Percentiles rank a stretch among this genome's conserved stretches.
phyloP scores from a whole-genome alignment of 257 asterid genomes.

The Paraleonurus japonicus region DNA sequence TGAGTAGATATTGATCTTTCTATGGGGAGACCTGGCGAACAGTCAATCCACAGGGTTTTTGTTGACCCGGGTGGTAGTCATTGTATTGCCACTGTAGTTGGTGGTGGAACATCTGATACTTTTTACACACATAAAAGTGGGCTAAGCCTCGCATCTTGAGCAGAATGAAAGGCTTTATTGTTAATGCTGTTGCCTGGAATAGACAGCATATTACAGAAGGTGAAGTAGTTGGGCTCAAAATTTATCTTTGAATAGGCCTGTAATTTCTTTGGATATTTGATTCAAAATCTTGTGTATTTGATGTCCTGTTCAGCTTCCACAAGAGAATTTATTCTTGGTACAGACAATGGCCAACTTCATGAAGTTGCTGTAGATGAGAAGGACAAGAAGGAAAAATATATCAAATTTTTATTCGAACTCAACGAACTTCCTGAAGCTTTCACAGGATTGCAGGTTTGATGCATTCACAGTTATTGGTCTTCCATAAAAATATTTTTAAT shows the following conservation, averaged over 20 bases:
- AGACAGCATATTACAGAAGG: constrained; percentile 93
- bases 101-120: constrained; percentile 89
- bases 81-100: constrained; percentile 86
- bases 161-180: constrained; percentile 75
- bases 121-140: constrained; percentile 95
- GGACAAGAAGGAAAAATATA: constrained; percentile 93
- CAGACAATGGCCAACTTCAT: constrained; percentile 85
- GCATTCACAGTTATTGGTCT: constrained; percentile 13
- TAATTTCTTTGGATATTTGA: constrained; percentile 18
- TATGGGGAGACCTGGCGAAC: constrained; percentile 88
- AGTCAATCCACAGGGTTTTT: constrained; percentile 83
- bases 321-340: constrained; percentile 88
- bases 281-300: constrained; percentile 21
- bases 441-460: constrained; percentile 83
- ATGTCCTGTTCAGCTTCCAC: constrained; percentile 68
- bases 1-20: constrained; percentile 87
- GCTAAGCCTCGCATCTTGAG: constrained; percentile 77
- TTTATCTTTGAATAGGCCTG: constrained; percentile 11
- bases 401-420: constrained; percentile 78
- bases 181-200: constrained; percentile 93
- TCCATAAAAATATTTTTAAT: neutral
- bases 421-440: constrained; percentile 90
- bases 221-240: constrained; percentile 22
- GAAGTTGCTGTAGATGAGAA: constrained; percentile 93
- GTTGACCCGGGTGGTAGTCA: constrained; percentile 98